These are phyloP conservation scores for Cryptococcus sp. DNA, from an alignment of 1,284 basidiomycete genomes.

Conservation along the genomic window DNA sequence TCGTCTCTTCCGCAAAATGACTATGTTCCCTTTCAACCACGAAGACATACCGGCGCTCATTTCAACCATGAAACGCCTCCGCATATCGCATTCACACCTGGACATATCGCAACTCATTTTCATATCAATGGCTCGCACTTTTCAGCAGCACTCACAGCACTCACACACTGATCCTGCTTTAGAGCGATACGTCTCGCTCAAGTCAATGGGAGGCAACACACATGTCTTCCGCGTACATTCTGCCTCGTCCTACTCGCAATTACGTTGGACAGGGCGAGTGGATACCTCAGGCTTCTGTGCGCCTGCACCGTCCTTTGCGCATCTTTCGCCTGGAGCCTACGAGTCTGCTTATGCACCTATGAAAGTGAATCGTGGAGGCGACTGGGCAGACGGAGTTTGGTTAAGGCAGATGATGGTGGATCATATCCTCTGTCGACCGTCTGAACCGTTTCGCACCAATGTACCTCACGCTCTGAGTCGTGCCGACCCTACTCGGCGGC, in stretches of 20 bases:
- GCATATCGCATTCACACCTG: too few relatives aligned
- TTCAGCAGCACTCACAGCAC: not conserved
- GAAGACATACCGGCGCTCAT: too few relatives aligned
- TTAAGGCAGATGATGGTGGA: conserved; percentile 1
- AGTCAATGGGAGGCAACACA: not conserved
- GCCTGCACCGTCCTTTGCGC: conserved; percentile 7
- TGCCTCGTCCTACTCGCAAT: not conserved
- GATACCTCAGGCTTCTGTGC: conserved; percentile 16
- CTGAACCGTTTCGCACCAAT: too few relatives aligned
- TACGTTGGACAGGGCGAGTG: conserved; percentile 2
- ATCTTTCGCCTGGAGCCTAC: conserved; percentile 12
- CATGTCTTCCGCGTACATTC: conserved; percentile 11
- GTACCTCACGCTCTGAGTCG: too few relatives aligned
- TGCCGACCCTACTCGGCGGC: too few relatives aligned
- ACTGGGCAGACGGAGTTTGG: not conserved
- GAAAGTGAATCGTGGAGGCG: not conserved
- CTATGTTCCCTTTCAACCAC: too few relatives aligned
- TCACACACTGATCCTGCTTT: not conserved
- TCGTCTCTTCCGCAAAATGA: too few relatives aligned
- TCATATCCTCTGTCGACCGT: not conserved
- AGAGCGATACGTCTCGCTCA: conserved; percentile 2
- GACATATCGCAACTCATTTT: too few relatives aligned
- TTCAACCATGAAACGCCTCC: too few relatives aligned
- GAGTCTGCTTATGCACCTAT: conserved; percentile 1
- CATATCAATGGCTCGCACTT: too few relatives aligned